phyloP scores from a whole-genome alignment of 2,329 filamentous ascomycete genomes.

The Phyllosticta citrichinensis region DNA sequence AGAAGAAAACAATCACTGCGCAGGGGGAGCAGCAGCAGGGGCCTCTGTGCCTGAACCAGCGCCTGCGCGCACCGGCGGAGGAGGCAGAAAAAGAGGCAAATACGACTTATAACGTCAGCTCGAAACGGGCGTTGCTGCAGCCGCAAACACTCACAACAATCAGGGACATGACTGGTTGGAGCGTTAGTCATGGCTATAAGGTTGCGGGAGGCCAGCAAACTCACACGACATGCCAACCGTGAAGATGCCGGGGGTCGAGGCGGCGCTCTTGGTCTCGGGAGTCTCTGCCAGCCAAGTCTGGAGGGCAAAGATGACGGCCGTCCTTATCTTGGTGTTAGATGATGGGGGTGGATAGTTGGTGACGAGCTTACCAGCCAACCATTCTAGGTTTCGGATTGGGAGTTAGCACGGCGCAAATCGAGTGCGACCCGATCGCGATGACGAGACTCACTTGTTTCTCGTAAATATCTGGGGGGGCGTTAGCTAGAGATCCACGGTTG shows the following conservation, averaged over 20 bases:
- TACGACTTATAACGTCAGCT: constrained; percentile 43
- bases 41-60: constrained; percentile 37
- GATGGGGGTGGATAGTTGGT: neutral
- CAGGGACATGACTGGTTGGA: constrained; percentile 33
- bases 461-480: constrained; percentile 60
- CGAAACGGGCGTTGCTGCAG: neutral
- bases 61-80: constrained; percentile 28
- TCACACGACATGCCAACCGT: constrained; percentile 69
- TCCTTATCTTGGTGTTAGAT: constrained; percentile 37
- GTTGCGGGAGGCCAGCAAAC: constrained; percentile 23
- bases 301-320: constrained; percentile 61
- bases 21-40: constrained; percentile 37
- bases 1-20: constrained; percentile 22
- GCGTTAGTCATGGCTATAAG: constrained; percentile 9
- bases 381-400: constrained; percentile 35
- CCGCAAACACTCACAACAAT: constrained; percentile 30
- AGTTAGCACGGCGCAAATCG: constrained; percentile 1
- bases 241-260: constrained; percentile 62
- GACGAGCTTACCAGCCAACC: constrained; percentile 48
- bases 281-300: constrained; percentile 72
- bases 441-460: constrained; percentile 60
- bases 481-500: neutral
- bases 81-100: constrained; percentile 55
- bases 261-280: constrained; percentile 52
- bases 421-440: neutral